phyloP scores from a whole-genome alignment of 2,329 filamentous ascomycete species.

The Thielaviopsis populi region DNA sequence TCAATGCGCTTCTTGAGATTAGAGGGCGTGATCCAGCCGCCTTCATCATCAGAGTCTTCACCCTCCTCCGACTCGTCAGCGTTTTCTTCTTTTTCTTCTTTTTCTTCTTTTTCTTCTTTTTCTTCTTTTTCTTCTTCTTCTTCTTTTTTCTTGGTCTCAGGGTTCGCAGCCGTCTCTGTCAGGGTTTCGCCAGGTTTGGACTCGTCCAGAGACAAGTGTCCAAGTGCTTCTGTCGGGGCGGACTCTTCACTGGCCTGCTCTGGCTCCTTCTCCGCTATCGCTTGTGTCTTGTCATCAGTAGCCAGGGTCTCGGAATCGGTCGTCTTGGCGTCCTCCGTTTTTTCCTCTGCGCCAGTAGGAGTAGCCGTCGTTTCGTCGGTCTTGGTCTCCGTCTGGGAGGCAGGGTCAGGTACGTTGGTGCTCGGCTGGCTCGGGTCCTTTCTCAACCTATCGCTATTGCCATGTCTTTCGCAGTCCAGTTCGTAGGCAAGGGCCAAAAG shows the following conservation, averaged over 20 bases:
- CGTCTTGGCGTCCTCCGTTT: not conserved
- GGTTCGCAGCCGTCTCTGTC: not conserved
- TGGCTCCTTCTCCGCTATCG: not conserved
- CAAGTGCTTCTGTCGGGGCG: not conserved
- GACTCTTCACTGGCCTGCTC: not conserved
- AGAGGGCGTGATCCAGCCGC: conserved; percentile 82
- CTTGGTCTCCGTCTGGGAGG: conserved; percentile 17
- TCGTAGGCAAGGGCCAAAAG: conserved; percentile 86
- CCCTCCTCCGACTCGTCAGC: conserved; percentile 20
- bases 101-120: too few species aligned
- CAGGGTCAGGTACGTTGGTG: not conserved
- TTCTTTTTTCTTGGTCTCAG: not conserved
- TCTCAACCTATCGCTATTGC: conserved; percentile 22
- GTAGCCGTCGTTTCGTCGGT: conserved; percentile 18
- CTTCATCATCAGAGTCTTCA: conserved; percentile 26
- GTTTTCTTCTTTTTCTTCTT: conserved; percentile 9
- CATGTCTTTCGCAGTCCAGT: conserved; percentile 78
- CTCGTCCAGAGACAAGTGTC: conserved; percentile 7
- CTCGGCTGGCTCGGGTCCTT: conserved; percentile 15
- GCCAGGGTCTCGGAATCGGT: not conserved
- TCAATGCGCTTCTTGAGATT: conserved; percentile 78
- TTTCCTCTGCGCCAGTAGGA: not conserved
- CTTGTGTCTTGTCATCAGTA: not conserved
- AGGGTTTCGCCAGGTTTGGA: not conserved
- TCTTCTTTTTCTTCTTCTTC: too few species aligned